These are phyloP conservation scores for Aphanomyces cochlioides DNA, from an alignment of 352 stramenopile species.

Conservation along the genomic window DNA sequence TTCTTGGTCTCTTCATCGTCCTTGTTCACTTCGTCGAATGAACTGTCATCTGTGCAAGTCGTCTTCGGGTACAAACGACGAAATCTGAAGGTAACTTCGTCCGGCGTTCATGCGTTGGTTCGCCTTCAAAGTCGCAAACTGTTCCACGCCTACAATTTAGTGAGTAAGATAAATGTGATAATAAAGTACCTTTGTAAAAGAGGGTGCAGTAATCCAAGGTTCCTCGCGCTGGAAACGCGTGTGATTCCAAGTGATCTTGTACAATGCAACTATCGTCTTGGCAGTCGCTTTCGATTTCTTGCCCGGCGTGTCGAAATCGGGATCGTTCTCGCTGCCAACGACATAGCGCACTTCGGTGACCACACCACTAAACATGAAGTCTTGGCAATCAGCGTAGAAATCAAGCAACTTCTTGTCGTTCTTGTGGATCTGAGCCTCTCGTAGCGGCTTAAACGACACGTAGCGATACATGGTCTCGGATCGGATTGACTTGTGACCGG, in stretches of 20 bases:
- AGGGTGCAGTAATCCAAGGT: no score
- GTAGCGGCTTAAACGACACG: no score
- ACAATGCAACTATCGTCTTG: no score
- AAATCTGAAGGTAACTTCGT: background rate
- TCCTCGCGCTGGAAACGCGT: no score
- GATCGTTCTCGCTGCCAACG: background rate
- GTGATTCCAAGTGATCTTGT: no score
- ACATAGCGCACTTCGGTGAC: conserved; percentile 6
- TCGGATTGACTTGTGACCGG: background rate
- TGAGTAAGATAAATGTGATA: no score
- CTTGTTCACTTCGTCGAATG: background rate
- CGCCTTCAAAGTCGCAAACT: conserved; percentile 7
- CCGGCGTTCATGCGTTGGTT: background rate
- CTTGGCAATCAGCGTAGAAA: no score
- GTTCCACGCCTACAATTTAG: background rate
- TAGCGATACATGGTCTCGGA: background rate
- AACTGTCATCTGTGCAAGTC: background rate
- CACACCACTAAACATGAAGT: background rate
- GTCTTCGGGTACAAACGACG: background rate
- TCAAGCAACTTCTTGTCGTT: no score
- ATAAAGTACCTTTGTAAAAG: no score
- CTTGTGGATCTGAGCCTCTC: no score
- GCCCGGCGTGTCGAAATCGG: background rate
- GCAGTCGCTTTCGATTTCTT: background rate
- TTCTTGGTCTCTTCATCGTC: background rate